These are phyloP conservation scores for Mycosarcoma mackinlayi DNA, from an alignment of 1,284 basidiomycete genomes.

Conservation along the genomic window DNA sequence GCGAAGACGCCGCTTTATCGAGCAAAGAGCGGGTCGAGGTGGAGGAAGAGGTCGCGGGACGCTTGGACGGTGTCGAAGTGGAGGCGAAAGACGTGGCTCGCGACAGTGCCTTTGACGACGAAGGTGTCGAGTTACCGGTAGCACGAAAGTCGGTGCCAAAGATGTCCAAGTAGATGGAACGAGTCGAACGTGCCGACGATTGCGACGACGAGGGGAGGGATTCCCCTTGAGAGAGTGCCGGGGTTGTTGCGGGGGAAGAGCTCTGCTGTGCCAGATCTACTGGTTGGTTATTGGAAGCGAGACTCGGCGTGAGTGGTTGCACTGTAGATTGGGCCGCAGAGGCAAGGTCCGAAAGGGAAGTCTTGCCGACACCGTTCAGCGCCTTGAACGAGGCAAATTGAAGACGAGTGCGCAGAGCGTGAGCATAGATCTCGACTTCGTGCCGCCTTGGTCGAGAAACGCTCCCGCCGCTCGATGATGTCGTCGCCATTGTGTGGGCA, in stretches of 20 bases:
- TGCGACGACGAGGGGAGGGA: slow-evolving; percentile 27
- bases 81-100: slow-evolving; percentile 27
- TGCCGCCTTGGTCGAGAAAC: slow-evolving; percentile 16
- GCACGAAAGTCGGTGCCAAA: slow-evolving; percentile 43
- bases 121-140: neutral
- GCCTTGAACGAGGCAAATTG: slow-evolving; percentile 49
- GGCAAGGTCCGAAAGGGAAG: slow-evolving; percentile 32
- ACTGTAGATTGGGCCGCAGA: neutral
- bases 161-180: slow-evolving; percentile 46
- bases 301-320: slow-evolving; percentile 24
- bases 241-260: slow-evolving; percentile 16
- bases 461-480: slow-evolving; percentile 3
- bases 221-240: slow-evolving; percentile 36
- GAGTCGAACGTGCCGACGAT: slow-evolving; percentile 26
- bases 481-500: slow-evolving; percentile 5
- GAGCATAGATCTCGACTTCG: slow-evolving; percentile 46
- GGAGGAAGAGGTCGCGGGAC: slow-evolving; percentile 1
- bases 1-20: slow-evolving; percentile 45
- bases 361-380: slow-evolving; percentile 31
- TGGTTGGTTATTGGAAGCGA: slow-evolving; percentile 19
- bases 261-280: neutral
- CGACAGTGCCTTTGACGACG: slow-evolving; percentile 12
- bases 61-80: slow-evolving; percentile 14
- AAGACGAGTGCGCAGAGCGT: slow-evolving; percentile 44
- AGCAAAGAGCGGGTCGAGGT: slow-evolving; percentile 18